Evolutionary conservation across 1,284 basidiomycete genomes (phyloP).

Genomic region (Irpex rosettiformis): DNA sequence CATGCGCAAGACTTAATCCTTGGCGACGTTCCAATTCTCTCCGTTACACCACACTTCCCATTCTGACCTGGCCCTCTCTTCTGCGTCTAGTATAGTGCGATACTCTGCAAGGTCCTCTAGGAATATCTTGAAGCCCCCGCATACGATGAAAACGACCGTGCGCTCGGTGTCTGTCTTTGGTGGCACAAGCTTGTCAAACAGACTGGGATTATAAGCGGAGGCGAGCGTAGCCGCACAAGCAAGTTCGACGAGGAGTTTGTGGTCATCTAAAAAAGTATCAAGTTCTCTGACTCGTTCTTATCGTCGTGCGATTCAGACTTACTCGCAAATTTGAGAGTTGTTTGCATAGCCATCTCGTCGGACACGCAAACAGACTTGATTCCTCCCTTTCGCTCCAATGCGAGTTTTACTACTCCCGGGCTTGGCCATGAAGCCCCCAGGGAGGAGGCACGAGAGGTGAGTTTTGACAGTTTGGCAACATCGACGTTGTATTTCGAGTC

Average conservation of each 20-base stretch:
- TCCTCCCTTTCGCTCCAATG: conserved; percentile 51
- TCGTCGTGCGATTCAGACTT: conserved; percentile 6
- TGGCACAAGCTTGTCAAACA: conserved; percentile 53
- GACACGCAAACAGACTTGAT: conserved; percentile 57
- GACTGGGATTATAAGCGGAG: conserved; percentile 52
- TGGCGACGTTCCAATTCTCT: conserved; percentile 28
- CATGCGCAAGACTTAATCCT: conserved; percentile 10
- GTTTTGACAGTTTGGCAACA: conserved; percentile 10
- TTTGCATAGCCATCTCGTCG: conserved; percentile 66
- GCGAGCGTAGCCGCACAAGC: conserved; percentile 67
- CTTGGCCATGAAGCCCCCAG: conserved; percentile 67
- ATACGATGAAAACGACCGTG: conserved; percentile 63
- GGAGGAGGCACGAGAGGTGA: conserved; percentile 65
- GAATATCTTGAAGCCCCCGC: conserved; percentile 70
- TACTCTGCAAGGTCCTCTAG: conserved; percentile 50
- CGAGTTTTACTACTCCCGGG: conserved; percentile 56
- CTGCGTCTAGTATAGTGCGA: conserved; percentile 33
- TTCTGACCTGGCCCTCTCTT: conserved; percentile 21
- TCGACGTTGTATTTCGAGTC: conserved; percentile 38
- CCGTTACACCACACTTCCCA: conserved; percentile 42
- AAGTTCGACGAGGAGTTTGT: conserved; percentile 69
- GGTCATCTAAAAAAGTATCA: conserved; percentile 51
- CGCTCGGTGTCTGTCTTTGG: conserved; percentile 20
- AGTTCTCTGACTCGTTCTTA: background rate
- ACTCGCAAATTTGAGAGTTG: conserved; percentile 56